Percentiles rank a stretch among this genome's conserved stretches.
Evolutionary conservation across 257 asterid species (phyloP).

Genomic region (Capsicum chinense): DNA sequence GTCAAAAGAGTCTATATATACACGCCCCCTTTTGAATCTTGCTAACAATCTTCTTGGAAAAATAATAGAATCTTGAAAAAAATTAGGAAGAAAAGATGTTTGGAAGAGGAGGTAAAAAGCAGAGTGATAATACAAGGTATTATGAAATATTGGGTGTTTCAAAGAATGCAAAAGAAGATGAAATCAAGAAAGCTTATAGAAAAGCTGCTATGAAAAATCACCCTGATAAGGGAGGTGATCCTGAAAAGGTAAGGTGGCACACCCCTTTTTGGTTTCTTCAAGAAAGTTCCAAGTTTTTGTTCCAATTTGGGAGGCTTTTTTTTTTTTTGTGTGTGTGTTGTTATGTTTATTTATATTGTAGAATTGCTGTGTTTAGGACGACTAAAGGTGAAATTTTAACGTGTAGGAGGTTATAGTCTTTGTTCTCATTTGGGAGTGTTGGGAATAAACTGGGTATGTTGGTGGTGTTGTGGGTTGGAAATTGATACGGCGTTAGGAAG

Average conservation of each 20-base stretch:
- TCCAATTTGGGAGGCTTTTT: neutral
- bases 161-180: slow-evolving; percentile 65
- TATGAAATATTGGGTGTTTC: slow-evolving; percentile 64
- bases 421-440: too few relatives aligned
- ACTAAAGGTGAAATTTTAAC: neutral
- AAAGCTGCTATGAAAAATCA: slow-evolving; percentile 87
- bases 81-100: slow-evolving; percentile 48
- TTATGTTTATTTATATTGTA: neutral
- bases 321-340: neutral
- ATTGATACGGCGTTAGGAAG: too few relatives aligned
- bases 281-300: neutral
- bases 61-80: too few relatives aligned
- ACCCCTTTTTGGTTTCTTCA: neutral
- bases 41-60: neutral
- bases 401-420: too few relatives aligned
- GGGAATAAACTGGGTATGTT: too few relatives aligned
- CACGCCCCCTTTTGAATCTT: neutral
- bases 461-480: too few relatives aligned
- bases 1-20: slow-evolving; percentile 24
- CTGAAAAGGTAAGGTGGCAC: slow-evolving; percentile 61
- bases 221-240: slow-evolving; percentile 94
- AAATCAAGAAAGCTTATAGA: slow-evolving; percentile 79
- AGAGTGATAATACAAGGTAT: slow-evolving; percentile 54
- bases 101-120: slow-evolving; percentile 58
- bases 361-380: neutral